These are phyloP conservation scores for Dionaea muscipula DNA, from an alignment of 179 eudicot species.

Conservation along the genomic window DNA sequence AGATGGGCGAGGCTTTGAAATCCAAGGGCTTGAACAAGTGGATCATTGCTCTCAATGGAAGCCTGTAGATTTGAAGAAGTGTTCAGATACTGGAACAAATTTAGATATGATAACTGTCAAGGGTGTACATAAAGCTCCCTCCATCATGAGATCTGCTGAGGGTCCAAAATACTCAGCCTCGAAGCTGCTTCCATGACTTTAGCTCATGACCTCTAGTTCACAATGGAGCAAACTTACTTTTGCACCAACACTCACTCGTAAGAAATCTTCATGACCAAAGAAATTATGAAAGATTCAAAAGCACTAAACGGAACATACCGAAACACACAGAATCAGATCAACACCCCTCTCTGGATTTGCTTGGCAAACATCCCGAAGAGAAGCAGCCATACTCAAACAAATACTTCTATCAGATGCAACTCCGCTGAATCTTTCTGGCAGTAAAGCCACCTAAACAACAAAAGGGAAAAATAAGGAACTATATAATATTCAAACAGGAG, in stretches of 20 bases:
- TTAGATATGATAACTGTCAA: not conserved
- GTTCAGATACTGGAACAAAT: not conserved
- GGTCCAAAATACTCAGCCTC: not conserved
- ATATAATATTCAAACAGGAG: too few species aligned
- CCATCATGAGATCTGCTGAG: too few species aligned
- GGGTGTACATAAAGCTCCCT: too few species aligned
- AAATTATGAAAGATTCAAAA: not conserved
- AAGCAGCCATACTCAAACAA: slow-evolving; percentile 68
- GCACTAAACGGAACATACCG: slow-evolving; percentile 38
- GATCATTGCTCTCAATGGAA: slow-evolving; percentile 68
- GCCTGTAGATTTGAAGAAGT: slow-evolving; percentile 37
- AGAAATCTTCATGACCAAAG: not conserved
- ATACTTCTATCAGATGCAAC: slow-evolving; percentile 35
- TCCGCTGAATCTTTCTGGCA: slow-evolving; percentile 45
- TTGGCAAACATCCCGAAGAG: slow-evolving; percentile 70
- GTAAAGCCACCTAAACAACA: slow-evolving; percentile 44
- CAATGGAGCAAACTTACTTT: not conserved
- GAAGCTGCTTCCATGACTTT: not conserved
- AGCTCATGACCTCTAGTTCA: not conserved
- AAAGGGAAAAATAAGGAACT: slow-evolving; percentile 4
- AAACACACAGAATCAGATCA: slow-evolving; percentile 78
- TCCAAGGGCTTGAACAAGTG: slow-evolving; percentile 62
- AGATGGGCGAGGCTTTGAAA: slow-evolving; percentile 73
- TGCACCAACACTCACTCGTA: not conserved
- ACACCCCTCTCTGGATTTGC: slow-evolving; percentile 88